Evolutionary conservation across 2,329 filamentous ascomycete genomes (phyloP), one percentile per base, ranked within the genome.

Genomic region (Chaetomium olivaceum): DNA sequence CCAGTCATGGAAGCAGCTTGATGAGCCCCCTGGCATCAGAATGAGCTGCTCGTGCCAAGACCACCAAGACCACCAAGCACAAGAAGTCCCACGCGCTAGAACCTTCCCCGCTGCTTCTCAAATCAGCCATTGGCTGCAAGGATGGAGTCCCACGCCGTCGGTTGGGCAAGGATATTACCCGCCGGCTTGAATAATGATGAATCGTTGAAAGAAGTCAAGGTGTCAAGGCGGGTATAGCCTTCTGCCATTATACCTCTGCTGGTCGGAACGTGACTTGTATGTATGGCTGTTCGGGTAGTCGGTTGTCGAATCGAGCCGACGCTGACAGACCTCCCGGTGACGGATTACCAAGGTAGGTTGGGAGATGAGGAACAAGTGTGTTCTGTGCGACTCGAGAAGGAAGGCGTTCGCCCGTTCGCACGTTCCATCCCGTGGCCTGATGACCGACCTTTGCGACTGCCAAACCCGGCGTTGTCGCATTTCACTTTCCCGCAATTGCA

Each of bases 381-480:
- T 33, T 50, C 39, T 57, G 63, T 65, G 63, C 63, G 52, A 64
- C 62, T 6, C 27, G 51, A 54, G 51, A 25, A 63, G 21, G 7
- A 19, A 25, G n/a, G 14, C 36, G 12, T 39, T 56, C 54, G 54
- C n/a, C n/a, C n/a, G n/a, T 36, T 57, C 54, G 54, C 29, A 57
- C 51, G 48, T 43, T 29, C 46, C 46, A 25, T 62, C 31, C 27
- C 25, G 61, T 61, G 64, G 61, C 57, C 61, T 58, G 63, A 54
- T 66, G 60, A 52, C 55, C 43, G 50, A 23, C 14, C 25, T 55
- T 9, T 52, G 31, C 58, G 27, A 43, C 25, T 59, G 51, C 46
- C 31, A 62, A 58, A 54, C 39, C 60, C 36, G 55, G 62, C 57
- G 27, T n/a, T 14, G 65, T 67, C 65, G 58, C 66, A 64, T 66